These are phyloP conservation scores for Cicer bijugum DNA, from an alignment of 306 rosid species.

Conservation along the genomic window DNA sequence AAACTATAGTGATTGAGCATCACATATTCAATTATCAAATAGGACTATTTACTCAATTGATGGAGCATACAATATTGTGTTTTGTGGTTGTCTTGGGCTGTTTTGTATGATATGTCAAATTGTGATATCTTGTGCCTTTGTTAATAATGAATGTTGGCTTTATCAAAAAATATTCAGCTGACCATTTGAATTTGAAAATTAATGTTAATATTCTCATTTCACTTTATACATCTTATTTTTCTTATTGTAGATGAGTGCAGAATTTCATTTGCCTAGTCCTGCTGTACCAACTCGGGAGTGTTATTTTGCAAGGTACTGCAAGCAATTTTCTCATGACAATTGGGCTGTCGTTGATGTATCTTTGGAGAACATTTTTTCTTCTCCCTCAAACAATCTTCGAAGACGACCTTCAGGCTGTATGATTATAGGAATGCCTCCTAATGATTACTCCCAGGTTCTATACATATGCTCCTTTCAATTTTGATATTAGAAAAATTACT, in stretches of 20 bases:
- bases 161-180: background rate
- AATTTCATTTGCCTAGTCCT: constrained; percentile 55
- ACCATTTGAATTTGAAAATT: background rate
- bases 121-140: no score
- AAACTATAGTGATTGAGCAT: no score
- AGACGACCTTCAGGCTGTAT: constrained; percentile 72
- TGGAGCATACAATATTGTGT: no score
- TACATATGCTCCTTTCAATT: background rate
- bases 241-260: constrained; percentile 54
- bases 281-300: constrained; percentile 51
- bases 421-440: constrained; percentile 47
- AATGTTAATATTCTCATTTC: background rate
- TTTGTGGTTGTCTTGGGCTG: no score
- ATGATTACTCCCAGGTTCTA: constrained; percentile 54
- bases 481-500: background rate
- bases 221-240: background rate
- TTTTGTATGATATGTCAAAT: background rate
- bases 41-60: no score
- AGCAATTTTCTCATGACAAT: constrained; percentile 32
- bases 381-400: constrained; percentile 43
- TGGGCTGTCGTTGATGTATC: constrained; percentile 76
- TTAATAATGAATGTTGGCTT: no score
- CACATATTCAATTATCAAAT: no score
- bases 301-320: constrained; percentile 63
- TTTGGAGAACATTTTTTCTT: constrained; percentile 52